Base-by-base conservation (phyloP, 1,284 basidiomycete species). In the Microbotryomycetes sp. region DNA sequence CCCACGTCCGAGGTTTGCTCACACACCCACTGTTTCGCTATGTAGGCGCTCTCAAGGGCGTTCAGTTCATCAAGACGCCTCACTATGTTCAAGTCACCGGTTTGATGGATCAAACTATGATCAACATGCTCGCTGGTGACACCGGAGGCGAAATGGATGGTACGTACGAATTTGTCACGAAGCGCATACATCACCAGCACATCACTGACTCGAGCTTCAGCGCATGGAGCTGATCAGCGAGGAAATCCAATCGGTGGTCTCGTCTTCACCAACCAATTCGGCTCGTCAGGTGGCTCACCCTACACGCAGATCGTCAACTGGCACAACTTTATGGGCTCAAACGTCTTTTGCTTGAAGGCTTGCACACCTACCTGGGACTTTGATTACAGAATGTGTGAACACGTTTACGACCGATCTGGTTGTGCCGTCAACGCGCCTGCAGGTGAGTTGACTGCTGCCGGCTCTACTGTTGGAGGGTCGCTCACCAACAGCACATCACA, bases 391-490 rank as follows among this genome's bases (percentile, higher is more conserved):
- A 68, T 45, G 31, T 56, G 54, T 76, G 77, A 84, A 68, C 82
- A 86, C 76, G 79, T 81, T 57, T 82, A 77, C 62, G 86, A 87
- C 70, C 82, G 83, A 63, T 81, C 86, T 59, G 85, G 86, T 0
- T 87, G 86, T 70, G 73, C 71, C 16, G 86, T 82, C 76, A 87
- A 87, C 70, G 82, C 79, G 4, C 85, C 85, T 28, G 84, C 81
- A 68, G 78, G 36, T 42, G 19, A 42, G 36, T n/a, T n/a, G n/a
- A n/a, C n/a, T n/a, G n/a, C n/a, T n/a, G n/a, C n/a, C n/a, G n/a
- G n/a, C n/a, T n/a, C n/a, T n/a, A n/a, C 79, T 49, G 36, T 19
- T 42, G 36, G 19, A 19, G 19, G 36, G 36, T 19, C 9, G 36
- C 36, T 12, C 36, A 42, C 36, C 12, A 42, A 19, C 19, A 9